Evolutionary conservation across 306 rosid species (phyloP), one percentile per base, ranked within the genome.

Genomic region (cucumber (Cucumis sativus)): DNA sequence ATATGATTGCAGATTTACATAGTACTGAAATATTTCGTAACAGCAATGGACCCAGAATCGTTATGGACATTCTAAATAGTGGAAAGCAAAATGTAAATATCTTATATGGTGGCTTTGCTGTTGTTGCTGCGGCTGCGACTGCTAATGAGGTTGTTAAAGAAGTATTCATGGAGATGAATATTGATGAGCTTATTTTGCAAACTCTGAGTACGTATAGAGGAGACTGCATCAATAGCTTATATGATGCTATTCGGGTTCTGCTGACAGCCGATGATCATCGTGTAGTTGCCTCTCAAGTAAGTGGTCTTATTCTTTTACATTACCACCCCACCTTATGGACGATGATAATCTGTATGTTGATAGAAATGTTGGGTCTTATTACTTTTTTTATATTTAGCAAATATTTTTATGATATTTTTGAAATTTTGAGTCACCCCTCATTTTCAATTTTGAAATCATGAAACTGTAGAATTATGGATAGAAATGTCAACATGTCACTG

Each of bases 261-360:
- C 83, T 95, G 58, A 89, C 96, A 2, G 90, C 97, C 12, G 98
- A 95, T 76, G 98, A 95, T 77, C 79, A 85, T 79, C 93, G 98
- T 37, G 97, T 95, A 68, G 84, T 95, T 75, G 98, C 98, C 79
- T 95, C 98, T 59, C 97, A 95, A 82, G 98, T 95, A 83, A 82
- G 96, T 83, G 18, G 13, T 65, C 65, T 52, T 65, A 52, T 39
- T 60, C 15, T 7, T 43, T 45, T 62, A 5, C 39, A 40, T 40
- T 40, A 45, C 39, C 21, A 7, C 57, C 17, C 11, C 5, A 33
- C 74, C 8, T 40, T 20, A 39, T 68, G 16, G 54, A 7, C 6
- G 57, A 69, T 69, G 20, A 52, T 47, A 3, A 12, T 47, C 5
- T 47, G 54, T 0, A 43, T 12, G 54, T 47, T 6, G 54, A 47